Evolutionary conservation across 768 basidiomycete species (phyloP).

Genomic region (Phlebiopsis flavidoalba): DNA sequence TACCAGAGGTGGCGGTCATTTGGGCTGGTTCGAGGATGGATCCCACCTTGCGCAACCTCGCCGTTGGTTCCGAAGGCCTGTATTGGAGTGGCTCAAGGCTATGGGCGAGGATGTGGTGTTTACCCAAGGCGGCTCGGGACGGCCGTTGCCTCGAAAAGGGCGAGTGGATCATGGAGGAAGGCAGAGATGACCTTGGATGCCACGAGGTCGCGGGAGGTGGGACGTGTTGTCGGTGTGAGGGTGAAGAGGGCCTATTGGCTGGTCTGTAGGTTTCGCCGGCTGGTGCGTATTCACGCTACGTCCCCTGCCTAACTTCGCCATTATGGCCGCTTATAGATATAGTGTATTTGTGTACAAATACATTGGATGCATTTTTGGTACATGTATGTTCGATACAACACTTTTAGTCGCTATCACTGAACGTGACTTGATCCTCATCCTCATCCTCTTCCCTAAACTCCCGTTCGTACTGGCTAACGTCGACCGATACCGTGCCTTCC

Average conservation of each 20-base stretch:
- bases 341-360: background rate
- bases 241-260: slow-evolving; percentile 50
- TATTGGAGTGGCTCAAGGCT: slow-evolving; percentile 65
- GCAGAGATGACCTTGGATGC: slow-evolving; percentile 50
- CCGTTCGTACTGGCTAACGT: slow-evolving; percentile 85
- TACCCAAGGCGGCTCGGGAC: slow-evolving; percentile 26
- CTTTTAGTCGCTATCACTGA: slow-evolving; percentile 74
- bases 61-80: slow-evolving; percentile 68
- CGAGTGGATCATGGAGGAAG: slow-evolving; percentile 59
- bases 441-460: slow-evolving; percentile 52
- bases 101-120: slow-evolving; percentile 48
- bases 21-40: slow-evolving; percentile 74
- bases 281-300: background rate
- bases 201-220: slow-evolving; percentile 50
- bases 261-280: slow-evolving; percentile 40
- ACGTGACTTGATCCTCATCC: slow-evolving; percentile 58
- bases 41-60: slow-evolving; percentile 17
- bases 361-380: background rate
- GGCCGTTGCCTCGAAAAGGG: slow-evolving; percentile 42
- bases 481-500: slow-evolving; percentile 83
- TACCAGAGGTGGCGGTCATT: slow-evolving; percentile 67
- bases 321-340: background rate
- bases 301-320: slow-evolving; percentile 25
- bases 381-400: background rate
- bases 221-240: slow-evolving; percentile 48